These are phyloP conservation scores for Amphibolis antarctica DNA, from an alignment of 106 monocot genomes.

Conservation along the genomic window DNA sequence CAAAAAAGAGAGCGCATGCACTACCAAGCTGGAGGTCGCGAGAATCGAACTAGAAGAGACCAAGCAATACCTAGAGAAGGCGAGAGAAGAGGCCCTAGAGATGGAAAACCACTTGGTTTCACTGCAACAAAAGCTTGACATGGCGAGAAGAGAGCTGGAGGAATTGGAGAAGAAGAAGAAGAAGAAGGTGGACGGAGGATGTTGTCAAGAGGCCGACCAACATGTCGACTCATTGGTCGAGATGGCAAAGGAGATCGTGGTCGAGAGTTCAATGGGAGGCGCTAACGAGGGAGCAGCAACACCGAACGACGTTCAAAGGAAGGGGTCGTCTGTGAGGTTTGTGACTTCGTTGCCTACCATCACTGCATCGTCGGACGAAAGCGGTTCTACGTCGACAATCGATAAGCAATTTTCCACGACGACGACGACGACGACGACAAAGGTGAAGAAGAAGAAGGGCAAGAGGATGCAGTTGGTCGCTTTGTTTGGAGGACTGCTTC, in stretches of 20 bases:
- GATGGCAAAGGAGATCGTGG: conserved; percentile 6
- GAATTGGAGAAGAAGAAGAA: conserved; percentile 16
- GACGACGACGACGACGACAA: background rate
- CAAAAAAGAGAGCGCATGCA: background rate
- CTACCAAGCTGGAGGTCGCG: conserved; percentile 1
- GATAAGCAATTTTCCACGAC: background rate
- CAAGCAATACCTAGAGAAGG: conserved; percentile 45
- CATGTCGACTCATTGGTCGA: conserved; percentile 41
- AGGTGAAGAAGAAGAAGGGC: conserved; percentile 22
- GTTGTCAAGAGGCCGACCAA: conserved; percentile 27
- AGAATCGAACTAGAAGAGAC: conserved; percentile 45
- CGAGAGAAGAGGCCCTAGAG: conserved; percentile 29
- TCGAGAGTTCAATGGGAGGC: background rate
- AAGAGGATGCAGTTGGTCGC: conserved; percentile 37
- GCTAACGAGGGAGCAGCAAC: too few species aligned
- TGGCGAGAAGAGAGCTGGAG: conserved; percentile 45
- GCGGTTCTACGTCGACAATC: background rate
- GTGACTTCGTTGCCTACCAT: conserved; percentile 40
- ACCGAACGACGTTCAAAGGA: conserved; percentile 22
- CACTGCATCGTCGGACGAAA: conserved; percentile 17
- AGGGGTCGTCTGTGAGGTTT: conserved; percentile 44
- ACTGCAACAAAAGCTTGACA: conserved; percentile 45
- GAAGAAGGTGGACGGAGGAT: conserved; percentile 1
- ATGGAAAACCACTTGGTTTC: conserved; percentile 35
- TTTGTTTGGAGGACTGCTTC: conserved; percentile 28